Evolutionary conservation across 2,329 filamentous ascomycete species (phyloP).

Genomic region (Hymenoscyphus scutula): DNA sequence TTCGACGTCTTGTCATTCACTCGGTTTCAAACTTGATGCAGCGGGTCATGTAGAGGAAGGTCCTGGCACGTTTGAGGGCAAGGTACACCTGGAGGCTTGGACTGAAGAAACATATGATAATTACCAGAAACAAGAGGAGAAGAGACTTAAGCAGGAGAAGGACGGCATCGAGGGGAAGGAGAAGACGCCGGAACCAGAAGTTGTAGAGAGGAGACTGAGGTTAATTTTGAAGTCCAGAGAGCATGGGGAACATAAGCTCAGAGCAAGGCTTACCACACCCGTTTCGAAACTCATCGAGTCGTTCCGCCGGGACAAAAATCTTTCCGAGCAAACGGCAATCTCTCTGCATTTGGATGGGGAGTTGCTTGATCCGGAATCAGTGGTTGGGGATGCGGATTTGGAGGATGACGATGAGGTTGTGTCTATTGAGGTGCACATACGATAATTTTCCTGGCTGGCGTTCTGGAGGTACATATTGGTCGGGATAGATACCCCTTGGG

Average conservation of each 20-base stretch:
- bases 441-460: constrained; percentile 22
- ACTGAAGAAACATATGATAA: constrained; percentile 60
- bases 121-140: constrained; percentile 20
- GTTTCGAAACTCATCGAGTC: constrained; percentile 60
- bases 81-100: constrained; percentile 75
- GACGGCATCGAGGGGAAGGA: constrained; percentile 24
- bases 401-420: constrained; percentile 52
- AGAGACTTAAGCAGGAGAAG: constrained; percentile 12
- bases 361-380: constrained; percentile 56
- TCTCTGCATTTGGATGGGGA: constrained; percentile 76
- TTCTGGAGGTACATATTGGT: constrained; percentile 11
- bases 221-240: constrained; percentile 55
- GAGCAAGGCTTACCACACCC: constrained; percentile 53
- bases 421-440: constrained; percentile 59
- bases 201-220: constrained; percentile 41
- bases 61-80: constrained; percentile 34
- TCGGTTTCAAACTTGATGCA: constrained; percentile 56
- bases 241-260: constrained; percentile 49
- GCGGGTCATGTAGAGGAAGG: constrained; percentile 44
- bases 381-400: constrained; percentile 67
- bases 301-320: constrained; percentile 54
- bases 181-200: constrained; percentile 27
- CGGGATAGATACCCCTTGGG: constrained; percentile 28
- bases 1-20: constrained; percentile 66
- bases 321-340: constrained; percentile 53